Evolutionary conservation across 2,329 filamentous ascomycete species (phyloP).

Genomic region (Aspergillus novoparasiticus): DNA sequence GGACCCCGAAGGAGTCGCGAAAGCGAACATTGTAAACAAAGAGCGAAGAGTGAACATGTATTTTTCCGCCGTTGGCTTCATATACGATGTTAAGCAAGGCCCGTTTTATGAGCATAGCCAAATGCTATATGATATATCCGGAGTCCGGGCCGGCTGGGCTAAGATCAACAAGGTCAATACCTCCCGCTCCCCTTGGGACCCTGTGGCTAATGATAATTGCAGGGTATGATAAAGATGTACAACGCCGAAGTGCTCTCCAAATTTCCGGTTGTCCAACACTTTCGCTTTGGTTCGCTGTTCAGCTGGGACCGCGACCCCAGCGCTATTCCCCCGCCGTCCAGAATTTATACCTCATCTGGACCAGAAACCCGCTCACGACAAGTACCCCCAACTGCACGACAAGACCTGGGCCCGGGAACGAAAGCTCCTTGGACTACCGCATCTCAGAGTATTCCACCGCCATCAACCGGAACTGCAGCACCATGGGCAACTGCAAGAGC

Average conservation of each 20-base stretch:
- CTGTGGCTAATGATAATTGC: not conserved
- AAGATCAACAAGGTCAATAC: slow-evolving; percentile 81
- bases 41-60: slow-evolving; percentile 78
- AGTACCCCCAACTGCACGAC: slow-evolving; percentile 17
- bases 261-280: slow-evolving; percentile 98
- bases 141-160: slow-evolving; percentile 89
- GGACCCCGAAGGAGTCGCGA: slow-evolving; percentile 69
- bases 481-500: slow-evolving; percentile 31
- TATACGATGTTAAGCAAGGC: slow-evolving; percentile 93
- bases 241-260: slow-evolving; percentile 95
- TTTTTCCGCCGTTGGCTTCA: slow-evolving; percentile 94
- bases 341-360: slow-evolving; percentile 55
- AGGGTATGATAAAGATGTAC: slow-evolving; percentile 99
- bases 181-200: too few relatives aligned
- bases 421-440: slow-evolving; percentile 40
- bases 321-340: slow-evolving; percentile 53
- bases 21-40: slow-evolving; percentile 63
- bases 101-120: slow-evolving; percentile 98
- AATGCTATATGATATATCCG: slow-evolving; percentile 90
- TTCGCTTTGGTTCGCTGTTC: slow-evolving; percentile 79
- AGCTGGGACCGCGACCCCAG: slow-evolving; percentile 71
- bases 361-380: slow-evolving; percentile 27
- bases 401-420: slow-evolving; percentile 27
- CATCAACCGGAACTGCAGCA: slow-evolving; percentile 29
- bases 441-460: slow-evolving; percentile 19